These are phyloP conservation scores for Neocatenulostroma microsporum DNA, from an alignment of 2,329 filamentous ascomycete genomes.

Conservation along the genomic window DNA sequence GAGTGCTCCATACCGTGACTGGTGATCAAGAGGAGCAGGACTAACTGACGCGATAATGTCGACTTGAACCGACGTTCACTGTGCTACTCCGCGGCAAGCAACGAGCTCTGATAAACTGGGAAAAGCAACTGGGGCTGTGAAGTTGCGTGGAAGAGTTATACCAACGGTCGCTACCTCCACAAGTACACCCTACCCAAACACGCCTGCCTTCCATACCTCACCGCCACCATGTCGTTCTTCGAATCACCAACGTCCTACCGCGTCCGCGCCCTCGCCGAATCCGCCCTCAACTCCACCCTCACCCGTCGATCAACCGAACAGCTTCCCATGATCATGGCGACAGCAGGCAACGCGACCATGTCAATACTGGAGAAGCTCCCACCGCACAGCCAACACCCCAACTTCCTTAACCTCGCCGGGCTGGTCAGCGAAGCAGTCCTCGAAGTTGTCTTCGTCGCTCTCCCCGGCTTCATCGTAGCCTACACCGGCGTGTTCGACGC, in stretches of 20 bases:
- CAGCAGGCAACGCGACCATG: slow-evolving; percentile 24
- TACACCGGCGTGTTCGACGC: slow-evolving; percentile 87
- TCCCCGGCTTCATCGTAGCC: slow-evolving; percentile 90
- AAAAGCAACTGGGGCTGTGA: not conserved
- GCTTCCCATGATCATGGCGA: slow-evolving; percentile 21
- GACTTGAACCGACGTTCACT: no score
- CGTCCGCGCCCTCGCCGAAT: slow-evolving; percentile 22
- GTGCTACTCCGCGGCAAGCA: not conserved
- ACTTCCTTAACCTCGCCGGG: slow-evolving; percentile 61
- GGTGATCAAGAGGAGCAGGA: no score
- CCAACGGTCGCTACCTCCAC: not conserved
- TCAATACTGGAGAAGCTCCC: slow-evolving; percentile 11
- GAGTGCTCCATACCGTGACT: no score
- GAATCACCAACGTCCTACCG: slow-evolving; percentile 42
- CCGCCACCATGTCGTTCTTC: slow-evolving; percentile 36
- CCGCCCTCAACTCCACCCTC: slow-evolving; percentile 33
- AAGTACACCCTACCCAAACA: not conserved
- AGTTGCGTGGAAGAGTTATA: not conserved
- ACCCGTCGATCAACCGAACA: slow-evolving; percentile 28
- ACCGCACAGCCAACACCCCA: slow-evolving; percentile 45
- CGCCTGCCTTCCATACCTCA: not conserved
- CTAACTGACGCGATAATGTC: no score
- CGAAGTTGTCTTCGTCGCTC: slow-evolving; percentile 88
- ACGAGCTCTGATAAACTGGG: not conserved
- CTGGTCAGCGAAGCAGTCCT: slow-evolving; percentile 92